phyloP scores from a whole-genome alignment of 371 early-diverging fungal genomes.

The Lichtheimia corymbifera region DNA sequence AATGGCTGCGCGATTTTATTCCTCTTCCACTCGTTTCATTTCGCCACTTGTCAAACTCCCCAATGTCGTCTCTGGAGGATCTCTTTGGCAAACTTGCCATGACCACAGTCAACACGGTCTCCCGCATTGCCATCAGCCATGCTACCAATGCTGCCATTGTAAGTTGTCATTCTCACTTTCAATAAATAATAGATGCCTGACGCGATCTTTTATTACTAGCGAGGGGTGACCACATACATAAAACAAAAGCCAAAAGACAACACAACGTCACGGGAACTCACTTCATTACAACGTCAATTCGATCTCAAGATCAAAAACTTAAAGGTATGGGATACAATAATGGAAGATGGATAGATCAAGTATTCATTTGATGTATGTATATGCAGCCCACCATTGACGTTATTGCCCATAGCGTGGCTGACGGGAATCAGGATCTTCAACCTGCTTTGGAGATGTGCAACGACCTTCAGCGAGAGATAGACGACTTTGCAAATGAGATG shows the following conservation, averaged over 20 bases:
- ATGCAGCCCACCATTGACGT: constrained; percentile 71
- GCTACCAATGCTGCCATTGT: constrained; percentile 70
- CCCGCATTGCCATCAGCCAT: constrained; percentile 72
- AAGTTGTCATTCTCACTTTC: constrained; percentile 17
- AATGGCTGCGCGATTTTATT: constrained; percentile 9
- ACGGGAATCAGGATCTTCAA: constrained; percentile 64
- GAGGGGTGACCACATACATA: constrained; percentile 59
- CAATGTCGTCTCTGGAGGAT: constrained; percentile 55
- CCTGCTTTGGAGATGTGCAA: constrained; percentile 66
- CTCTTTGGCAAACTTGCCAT: constrained; percentile 69
- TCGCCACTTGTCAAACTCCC: neutral
- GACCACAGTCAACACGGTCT: constrained; percentile 71
- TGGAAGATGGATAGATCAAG: neutral
- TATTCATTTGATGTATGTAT: neutral
- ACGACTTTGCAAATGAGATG: constrained; percentile 46
- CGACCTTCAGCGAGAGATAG: constrained; percentile 57
- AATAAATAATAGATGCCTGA: neutral
- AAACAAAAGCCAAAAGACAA: constrained; percentile 42
- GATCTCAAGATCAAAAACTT: constrained; percentile 48
- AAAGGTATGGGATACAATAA: constrained; percentile 24
- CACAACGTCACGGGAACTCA: constrained; percentile 30
- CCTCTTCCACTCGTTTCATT: neutral
- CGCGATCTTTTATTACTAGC: constrained; percentile 22
- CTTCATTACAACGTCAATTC: constrained; percentile 39
- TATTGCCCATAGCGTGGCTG: constrained; percentile 63